Evolutionary conservation across 768 basidiomycete species (phyloP), one percentile per base, ranked within the genome.

Genomic region (Tubosaeta sp.): DNA sequence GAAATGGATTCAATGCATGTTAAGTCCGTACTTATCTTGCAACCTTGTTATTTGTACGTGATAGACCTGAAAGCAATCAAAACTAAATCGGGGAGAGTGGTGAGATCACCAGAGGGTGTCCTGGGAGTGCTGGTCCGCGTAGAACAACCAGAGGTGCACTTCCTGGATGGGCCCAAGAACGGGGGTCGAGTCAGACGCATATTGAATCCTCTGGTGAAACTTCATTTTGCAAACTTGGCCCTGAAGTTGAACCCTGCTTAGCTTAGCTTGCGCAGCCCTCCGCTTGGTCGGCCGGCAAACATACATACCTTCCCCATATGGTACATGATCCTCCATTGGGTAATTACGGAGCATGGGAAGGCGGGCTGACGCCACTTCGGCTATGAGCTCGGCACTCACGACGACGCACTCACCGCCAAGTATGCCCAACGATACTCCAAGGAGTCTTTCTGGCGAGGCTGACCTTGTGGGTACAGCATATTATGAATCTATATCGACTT

Each of bases 361-460:
- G 34, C 46, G 26, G 43, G n/a, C 31, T 26, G 22, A 43, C 43
- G 43, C 43, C 43, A 44, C 17, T 7, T 48, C 47, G 47, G 47
- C 38, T 48, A 48, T 39, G 47, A 37, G 14, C 26, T 8, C 35
- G 34, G 25, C 48, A 50, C 39, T 34, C 34, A 43, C 33, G 14
- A 35, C 42, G 19, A 25, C 46, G 33, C 22, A 37, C 10, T 25
- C 39, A 34, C 22, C 34, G 55, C 58, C 17, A 13, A 39, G 39
- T 60, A 84, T 85, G 82, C 74, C 77, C 37, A 73, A 74, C 63
- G 71, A 70, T 57, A 74, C 68, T 62, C 71, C 72, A 39, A 85
- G 86, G 59, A 88, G 86, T 63, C 68, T 81, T 13, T 88, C 86
- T 27, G 76, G 73, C 50, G 84, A 86, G 49, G 52, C 77, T 55